Conservation (phyloP, 257 asterid genomes). For the Nicotiana attenuata region DNA sequence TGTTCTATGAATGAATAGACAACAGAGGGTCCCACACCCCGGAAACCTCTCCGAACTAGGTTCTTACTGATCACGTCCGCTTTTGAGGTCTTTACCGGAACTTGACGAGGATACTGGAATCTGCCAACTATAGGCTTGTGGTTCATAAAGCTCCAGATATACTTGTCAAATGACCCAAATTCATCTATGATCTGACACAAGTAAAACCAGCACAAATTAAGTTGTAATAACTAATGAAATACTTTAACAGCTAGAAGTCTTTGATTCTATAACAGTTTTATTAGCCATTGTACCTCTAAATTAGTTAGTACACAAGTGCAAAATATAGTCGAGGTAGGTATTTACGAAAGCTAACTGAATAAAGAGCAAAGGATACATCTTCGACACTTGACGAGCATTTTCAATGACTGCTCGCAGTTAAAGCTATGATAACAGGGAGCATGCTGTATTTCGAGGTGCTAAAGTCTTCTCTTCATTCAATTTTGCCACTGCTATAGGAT, state of each 20-base stretch:
- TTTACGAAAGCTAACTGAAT: neutral
- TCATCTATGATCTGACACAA: constrained; percentile 65
- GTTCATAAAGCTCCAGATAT: constrained; percentile 88
- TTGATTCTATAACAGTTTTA: neutral
- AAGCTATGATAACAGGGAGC: constrained; percentile 71
- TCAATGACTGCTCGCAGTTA: constrained; percentile 79
- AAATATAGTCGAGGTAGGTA: neutral
- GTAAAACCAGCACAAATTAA: constrained; percentile 10
- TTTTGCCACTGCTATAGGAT: constrained; percentile 77
- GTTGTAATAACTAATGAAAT: neutral
- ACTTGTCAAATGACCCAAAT: constrained; percentile 77
- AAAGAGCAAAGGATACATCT: constrained; percentile 28
- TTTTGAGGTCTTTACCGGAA: constrained; percentile 81
- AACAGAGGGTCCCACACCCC: constrained; percentile 90
- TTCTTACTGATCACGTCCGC: constrained; percentile 92
- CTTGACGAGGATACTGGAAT: constrained; percentile 81
- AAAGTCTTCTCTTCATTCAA: constrained; percentile 73
- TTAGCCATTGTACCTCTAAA: neutral
- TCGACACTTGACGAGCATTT: constrained; percentile 84
- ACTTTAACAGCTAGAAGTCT: neutral
- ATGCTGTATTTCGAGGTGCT: constrained; percentile 58
- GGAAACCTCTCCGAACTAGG: constrained; percentile 81
- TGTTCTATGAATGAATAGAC: constrained; percentile 92
- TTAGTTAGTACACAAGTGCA: neutral
- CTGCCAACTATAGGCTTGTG: constrained; percentile 63